A percentile compares a stretch with the other conserved stretches of the same genome.
phyloP scores from a whole-genome alignment of 2,329 filamentous ascomycete species.

The Pseudogymnoascus sp. region DNA sequence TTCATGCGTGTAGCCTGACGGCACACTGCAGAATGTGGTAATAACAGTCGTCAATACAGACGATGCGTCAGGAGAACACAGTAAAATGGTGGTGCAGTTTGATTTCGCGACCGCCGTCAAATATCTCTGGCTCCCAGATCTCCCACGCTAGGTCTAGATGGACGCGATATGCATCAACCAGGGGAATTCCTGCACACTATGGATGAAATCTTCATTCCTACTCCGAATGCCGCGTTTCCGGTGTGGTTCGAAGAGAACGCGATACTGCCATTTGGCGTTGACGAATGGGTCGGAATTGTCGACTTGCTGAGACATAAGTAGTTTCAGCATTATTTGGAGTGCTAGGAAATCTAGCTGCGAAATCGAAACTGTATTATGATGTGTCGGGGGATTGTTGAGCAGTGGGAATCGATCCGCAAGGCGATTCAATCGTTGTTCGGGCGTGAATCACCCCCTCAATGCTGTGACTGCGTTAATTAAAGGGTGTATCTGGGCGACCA shows the following conservation, averaged over 20 bases:
- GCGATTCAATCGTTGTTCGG: neutral
- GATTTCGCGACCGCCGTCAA: no score
- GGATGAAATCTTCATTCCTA: neutral
- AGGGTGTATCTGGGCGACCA: neutral
- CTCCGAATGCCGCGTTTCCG: neutral
- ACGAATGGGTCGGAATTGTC: neutral
- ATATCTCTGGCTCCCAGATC: no score
- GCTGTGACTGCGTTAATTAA: neutral
- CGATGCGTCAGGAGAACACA: no score
- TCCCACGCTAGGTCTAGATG: no score
- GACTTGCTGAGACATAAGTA: neutral
- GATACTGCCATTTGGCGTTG: neutral
- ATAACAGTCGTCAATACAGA: no score
- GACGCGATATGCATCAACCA: no score
- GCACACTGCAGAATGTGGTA: no score
- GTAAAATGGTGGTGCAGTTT: no score
- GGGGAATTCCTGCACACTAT: neutral
- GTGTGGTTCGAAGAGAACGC: neutral
- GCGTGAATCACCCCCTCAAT: neutral
- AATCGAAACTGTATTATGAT: neutral
- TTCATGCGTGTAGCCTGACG: no score
- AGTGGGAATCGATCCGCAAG: neutral
- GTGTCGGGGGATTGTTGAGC: neutral
- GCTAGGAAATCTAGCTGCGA: neutral
- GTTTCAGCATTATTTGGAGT: neutral